phyloP scores from a whole-genome alignment of 208 protist species.

The Leishmania major region DNA sequence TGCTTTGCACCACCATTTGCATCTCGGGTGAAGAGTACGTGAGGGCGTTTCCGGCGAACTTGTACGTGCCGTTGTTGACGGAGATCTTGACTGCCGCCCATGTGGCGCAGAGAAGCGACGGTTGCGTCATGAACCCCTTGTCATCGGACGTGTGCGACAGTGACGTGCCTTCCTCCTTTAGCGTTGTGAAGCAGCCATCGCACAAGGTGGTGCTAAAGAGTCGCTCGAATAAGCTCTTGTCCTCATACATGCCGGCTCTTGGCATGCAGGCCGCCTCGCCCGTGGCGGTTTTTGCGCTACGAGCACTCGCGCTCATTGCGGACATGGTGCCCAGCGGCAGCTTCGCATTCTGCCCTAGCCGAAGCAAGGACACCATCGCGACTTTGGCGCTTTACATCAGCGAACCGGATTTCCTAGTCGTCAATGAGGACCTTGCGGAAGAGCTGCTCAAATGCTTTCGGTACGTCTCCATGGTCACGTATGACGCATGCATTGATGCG shows the following conservation, averaged over 20 bases:
- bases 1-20: constrained; percentile 46
- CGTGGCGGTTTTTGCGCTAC: constrained; percentile 35
- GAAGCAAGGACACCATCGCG: constrained; percentile 31
- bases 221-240: background rate
- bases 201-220: background rate
- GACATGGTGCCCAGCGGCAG: constrained; percentile 60
- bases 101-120: background rate
- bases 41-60: constrained; percentile 29
- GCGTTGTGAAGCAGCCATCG: background rate
- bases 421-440: constrained; percentile 54
- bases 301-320: constrained; percentile 58
- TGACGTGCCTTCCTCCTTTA: background rate
- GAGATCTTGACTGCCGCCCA: constrained; percentile 35
- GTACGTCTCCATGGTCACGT: constrained; percentile 39
- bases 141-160: constrained; percentile 2
- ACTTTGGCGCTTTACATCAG: constrained; percentile 32
- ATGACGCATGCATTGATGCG: constrained; percentile 34
- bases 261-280: constrained; percentile 29
- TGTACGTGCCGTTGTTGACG: constrained; percentile 31
- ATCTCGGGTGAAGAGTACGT: constrained; percentile 48
- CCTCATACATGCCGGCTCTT: background rate
- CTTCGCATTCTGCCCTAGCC: constrained; percentile 28
- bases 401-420: constrained; percentile 34
- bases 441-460: constrained; percentile 73
- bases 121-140: constrained; percentile 20